Evolutionary conservation across 2,329 filamentous ascomycete species (phyloP), one percentile per base, ranked within the genome.

Genomic region (Paecilomyces sp.): DNA sequence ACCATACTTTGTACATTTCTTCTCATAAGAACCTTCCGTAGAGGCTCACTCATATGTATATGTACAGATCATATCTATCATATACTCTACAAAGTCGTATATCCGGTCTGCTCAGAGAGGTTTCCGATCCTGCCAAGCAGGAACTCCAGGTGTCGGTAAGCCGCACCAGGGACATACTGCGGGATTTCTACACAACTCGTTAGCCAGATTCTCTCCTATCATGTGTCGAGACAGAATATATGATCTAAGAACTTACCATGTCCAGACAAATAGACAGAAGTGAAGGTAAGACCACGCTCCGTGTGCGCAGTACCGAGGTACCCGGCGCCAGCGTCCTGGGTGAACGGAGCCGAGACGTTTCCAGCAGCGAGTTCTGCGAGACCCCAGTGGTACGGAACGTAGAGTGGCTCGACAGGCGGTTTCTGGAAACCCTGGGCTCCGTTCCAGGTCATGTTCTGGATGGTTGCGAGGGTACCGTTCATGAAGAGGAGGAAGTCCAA

Each of bases 371-470:
- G 51, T 24, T 53, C 51, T 5, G 51, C 73, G 53, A 80, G 73
- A 57, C 80, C 75, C 0, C 65, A 67, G 67, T 87, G 83, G 68
- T 83, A 85, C 0, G 88, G 88, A 0, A 91, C 86, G 71, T 83
- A 90, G 67, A 90, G 88, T 1, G 86, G 84, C 56, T 85, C 80
- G 86, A 67, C 90, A 84, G 90, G 90, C 2, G 76, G 74, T 0
- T 73, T 69, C 67, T 87, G 84, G 79, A 94, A 93, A 0, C 90
- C 90, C 54, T 89, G 83, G 58, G 82, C 72, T 12, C 89, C 89
- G 60, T 85, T 85, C 86, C 87, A 93, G 0, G 89, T 92, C 86
- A 93, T 91, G 77, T 92, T 92, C 70, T 94, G 90, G 63, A 93
- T 87, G 2, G 83, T 81, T 7, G 92, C 77, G 1, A 93, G 79